A percentile compares a stretch with the other conserved stretches of the same genome.
These are phyloP conservation scores for Hydnum rufescens DNA, from an alignment of 768 basidiomycete species.

Conservation along the genomic window DNA sequence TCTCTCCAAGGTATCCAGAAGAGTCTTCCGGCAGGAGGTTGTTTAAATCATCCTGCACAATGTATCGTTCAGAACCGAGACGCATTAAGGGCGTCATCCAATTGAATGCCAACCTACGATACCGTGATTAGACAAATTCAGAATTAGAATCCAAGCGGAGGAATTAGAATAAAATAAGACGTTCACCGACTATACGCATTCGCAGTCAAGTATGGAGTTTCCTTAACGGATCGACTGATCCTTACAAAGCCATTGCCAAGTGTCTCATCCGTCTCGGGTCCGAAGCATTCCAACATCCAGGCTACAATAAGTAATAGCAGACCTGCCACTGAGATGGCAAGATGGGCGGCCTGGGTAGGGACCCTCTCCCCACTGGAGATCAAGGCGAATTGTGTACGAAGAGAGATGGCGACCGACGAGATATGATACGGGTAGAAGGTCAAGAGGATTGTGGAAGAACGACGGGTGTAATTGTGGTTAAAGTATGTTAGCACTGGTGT, in stretches of 20 bases:
- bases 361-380: slow-evolving; percentile 13
- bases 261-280: slow-evolving; percentile 32
- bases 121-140: slow-evolving; percentile 13
- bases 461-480: slow-evolving; percentile 51
- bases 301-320: slow-evolving; percentile 25
- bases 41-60: slow-evolving; percentile 77
- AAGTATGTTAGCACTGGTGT: slow-evolving; percentile 19
- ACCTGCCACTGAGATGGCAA: slow-evolving; percentile 19
- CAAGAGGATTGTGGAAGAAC: slow-evolving; percentile 52
- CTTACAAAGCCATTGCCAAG: slow-evolving; percentile 16
- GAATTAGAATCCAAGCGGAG: neutral
- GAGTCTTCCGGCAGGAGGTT: slow-evolving; percentile 47
- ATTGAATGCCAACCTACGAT: slow-evolving; percentile 34
- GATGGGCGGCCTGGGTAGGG: neutral
- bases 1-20: slow-evolving; percentile 42
- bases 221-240: slow-evolving; percentile 18
- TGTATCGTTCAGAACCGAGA: slow-evolving; percentile 33
- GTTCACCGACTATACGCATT: slow-evolving; percentile 58
- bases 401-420: slow-evolving; percentile 30
- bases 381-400: slow-evolving; percentile 29
- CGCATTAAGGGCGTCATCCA: slow-evolving; percentile 75
- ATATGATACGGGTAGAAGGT: slow-evolving; percentile 67
- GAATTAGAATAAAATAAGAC: neutral
- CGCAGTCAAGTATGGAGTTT: slow-evolving; percentile 54
- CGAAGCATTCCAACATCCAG: slow-evolving; percentile 47